These are phyloP conservation scores for Neurospora sp. DNA, from an alignment of 495 filamentous ascomycete genomes.

Conservation along the genomic window DNA sequence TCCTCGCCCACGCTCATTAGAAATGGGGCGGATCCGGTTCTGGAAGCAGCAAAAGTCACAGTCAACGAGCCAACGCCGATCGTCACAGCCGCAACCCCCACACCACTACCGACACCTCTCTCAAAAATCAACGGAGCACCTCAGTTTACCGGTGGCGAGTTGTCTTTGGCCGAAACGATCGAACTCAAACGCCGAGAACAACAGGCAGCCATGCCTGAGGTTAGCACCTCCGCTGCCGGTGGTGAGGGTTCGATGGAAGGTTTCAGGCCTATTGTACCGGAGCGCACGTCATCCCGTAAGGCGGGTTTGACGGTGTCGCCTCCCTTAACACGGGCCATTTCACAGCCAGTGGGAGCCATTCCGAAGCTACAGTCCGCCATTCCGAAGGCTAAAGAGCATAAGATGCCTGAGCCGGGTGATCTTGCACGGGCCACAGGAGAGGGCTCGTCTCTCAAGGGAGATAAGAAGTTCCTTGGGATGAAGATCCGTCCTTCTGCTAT, in stretches of 20 bases:
- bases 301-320: slow-evolving; percentile 44
- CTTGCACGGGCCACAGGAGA: slow-evolving; percentile 17
- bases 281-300: slow-evolving; percentile 34
- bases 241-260: slow-evolving; percentile 8
- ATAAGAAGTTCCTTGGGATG: slow-evolving; percentile 63
- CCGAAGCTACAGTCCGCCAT: slow-evolving; percentile 23
- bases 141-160: background rate
- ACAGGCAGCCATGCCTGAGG: slow-evolving; percentile 19
- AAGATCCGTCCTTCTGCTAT: slow-evolving; percentile 67
- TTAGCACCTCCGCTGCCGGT: slow-evolving; percentile 6
- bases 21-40: slow-evolving; percentile 1
- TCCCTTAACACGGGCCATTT: slow-evolving; percentile 57
- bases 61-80: slow-evolving; percentile 3
- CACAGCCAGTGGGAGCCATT: slow-evolving; percentile 46
- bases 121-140: background rate
- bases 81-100: background rate
- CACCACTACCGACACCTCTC: background rate
- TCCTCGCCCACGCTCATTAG: slow-evolving; percentile 13
- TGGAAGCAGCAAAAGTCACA: slow-evolving; percentile 1
- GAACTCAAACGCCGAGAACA: slow-evolving; percentile 38
- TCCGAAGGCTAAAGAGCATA: slow-evolving; percentile 28
- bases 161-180: slow-evolving; percentile 38
- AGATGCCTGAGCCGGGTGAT: slow-evolving; percentile 19
- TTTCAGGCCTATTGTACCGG: slow-evolving; percentile 12
- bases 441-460: slow-evolving; percentile 34